Evolutionary conservation across 2,329 filamentous ascomycete species (phyloP), one percentile per base, ranked within the genome.

Genomic region (Curvularia eragrostidis): DNA sequence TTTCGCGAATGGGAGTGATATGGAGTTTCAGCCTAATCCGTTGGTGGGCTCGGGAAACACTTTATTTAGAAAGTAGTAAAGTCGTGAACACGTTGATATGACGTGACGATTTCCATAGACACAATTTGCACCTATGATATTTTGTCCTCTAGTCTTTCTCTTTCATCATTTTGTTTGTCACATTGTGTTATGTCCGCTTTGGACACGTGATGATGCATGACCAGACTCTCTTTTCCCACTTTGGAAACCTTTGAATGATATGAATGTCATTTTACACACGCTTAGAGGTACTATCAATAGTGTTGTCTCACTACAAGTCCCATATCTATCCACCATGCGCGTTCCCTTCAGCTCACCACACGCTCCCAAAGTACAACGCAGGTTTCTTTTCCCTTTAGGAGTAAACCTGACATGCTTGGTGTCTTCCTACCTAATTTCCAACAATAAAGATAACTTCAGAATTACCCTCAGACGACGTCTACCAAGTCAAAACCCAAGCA

Each of bases 11-110:
- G 58, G 50, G 2, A 75, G 77, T 26, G 78, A 79, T 28, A 79
- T 78, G 50, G 81, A 83, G 64, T 74, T 78, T 59, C 81, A 84
- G 64, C 79, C 80, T 3, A 82, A 79, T 61, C 81, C 80, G 1
- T 77, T 82, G 55, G 78, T 74, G 58, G 79, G 62, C 38, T 67
- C 61, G 43, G 28, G 48, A 36, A 68, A 47, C 23, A 69, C 46
- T 48, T 42, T 71, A 23, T 69, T 72, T 32, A 60, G 57, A 38
- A 68, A 64, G 52, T 66, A 56, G 42, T 6, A 5, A 6, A 36
- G 15, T 9, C 12, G 6, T 18, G 15, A 5, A 3, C 6, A 3
- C 6, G 3, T 34, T 13, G 32, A 34, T 15, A 12, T 34, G 4
- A 13, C 15, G 12, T 34, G 5, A 36, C 8, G 34, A 7, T 9